Percentiles rank a stretch among this genome's conserved stretches.
These are phyloP conservation scores for Thermomyces lanuginosus DNA, from an alignment of 2,329 filamentous ascomycete genomes.

Conservation along the genomic window DNA sequence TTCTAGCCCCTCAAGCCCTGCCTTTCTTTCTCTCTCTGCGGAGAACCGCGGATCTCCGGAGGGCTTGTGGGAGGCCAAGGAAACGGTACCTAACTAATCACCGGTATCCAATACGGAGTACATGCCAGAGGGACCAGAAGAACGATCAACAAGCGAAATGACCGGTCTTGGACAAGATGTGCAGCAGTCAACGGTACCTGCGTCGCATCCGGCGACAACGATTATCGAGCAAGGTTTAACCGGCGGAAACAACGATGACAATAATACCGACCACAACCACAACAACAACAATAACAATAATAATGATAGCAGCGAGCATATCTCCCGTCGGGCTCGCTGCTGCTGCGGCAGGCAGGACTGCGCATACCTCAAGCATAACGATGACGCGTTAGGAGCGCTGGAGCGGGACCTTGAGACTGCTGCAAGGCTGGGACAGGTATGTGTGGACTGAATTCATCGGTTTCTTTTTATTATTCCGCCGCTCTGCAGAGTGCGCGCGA, in stretches of 20 bases:
- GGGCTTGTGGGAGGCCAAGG: too few species aligned
- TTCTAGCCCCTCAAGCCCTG: too few species aligned
- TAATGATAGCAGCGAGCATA: slow-evolving; percentile 1
- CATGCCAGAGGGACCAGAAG: slow-evolving; percentile 4
- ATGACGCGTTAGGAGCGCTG: slow-evolving; percentile 57
- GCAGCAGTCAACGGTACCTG: too few species aligned
- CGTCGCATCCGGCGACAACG: too few species aligned
- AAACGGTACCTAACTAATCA: too few species aligned
- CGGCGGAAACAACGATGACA: too few species aligned
- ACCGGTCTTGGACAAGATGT: too few species aligned
- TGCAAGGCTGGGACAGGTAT: slow-evolving; percentile 79
- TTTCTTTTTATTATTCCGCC: slow-evolving; percentile 8
- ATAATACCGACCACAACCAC: slow-evolving; percentile 1
- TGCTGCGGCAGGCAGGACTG: slow-evolving; percentile 77
- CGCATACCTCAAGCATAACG: slow-evolving; percentile 65
- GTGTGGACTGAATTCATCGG: slow-evolving; percentile 19
- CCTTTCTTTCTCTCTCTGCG: too few species aligned
- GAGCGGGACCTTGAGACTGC: slow-evolving; percentile 80
- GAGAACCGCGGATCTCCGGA: too few species aligned
- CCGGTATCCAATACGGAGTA: too few species aligned
- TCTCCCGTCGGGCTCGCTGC: slow-evolving; percentile 34
- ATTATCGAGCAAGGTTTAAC: too few species aligned
- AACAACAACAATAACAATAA: not conserved
- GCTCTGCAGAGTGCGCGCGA: slow-evolving; percentile 4
- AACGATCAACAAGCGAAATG: slow-evolving; percentile 1